These are phyloP conservation scores for Geotrichum siamense DNA, from an alignment of 1,139 yeast species.

Conservation along the genomic window DNA sequence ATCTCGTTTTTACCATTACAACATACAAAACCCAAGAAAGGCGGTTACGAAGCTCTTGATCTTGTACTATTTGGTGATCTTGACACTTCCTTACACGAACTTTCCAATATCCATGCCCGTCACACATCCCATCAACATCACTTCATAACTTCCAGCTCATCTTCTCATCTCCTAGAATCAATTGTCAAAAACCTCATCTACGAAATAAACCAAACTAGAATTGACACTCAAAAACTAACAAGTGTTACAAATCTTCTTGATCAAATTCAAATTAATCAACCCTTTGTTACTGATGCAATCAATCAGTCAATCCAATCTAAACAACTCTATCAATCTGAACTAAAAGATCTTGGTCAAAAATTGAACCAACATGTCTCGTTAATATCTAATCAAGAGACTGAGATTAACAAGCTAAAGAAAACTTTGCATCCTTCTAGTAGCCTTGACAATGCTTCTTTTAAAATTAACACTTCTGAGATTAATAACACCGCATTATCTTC, in stretches of 20 bases:
- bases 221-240: conserved; percentile 41
- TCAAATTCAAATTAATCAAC: conserved; percentile 21
- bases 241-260: conserved; percentile 38
- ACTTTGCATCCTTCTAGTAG: neutral
- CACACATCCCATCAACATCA: conserved; percentile 53
- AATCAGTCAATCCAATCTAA: neutral
- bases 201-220: conserved; percentile 43
- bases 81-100: conserved; percentile 53
- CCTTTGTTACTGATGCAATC: neutral
- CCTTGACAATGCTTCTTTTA: neutral
- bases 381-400: no score
- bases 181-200: conserved; percentile 42
- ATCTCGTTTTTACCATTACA: conserved; percentile 51
- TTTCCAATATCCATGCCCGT: conserved; percentile 49
- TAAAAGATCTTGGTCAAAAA: neutral
- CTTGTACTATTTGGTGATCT: conserved; percentile 77
- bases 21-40: conserved; percentile 4
- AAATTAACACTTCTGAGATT: no score
- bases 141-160: conserved; percentile 55
- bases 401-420: neutral
- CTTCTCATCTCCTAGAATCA: conserved; percentile 47
- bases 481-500: neutral
- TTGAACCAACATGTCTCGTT: neutral
- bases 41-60: conserved; percentile 40
- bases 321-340: neutral